Evolutionary conservation across 2,329 filamentous ascomycete genomes (phyloP), one percentile per base, ranked within the genome.

Genomic region (Cladobotryum mycophilum): DNA sequence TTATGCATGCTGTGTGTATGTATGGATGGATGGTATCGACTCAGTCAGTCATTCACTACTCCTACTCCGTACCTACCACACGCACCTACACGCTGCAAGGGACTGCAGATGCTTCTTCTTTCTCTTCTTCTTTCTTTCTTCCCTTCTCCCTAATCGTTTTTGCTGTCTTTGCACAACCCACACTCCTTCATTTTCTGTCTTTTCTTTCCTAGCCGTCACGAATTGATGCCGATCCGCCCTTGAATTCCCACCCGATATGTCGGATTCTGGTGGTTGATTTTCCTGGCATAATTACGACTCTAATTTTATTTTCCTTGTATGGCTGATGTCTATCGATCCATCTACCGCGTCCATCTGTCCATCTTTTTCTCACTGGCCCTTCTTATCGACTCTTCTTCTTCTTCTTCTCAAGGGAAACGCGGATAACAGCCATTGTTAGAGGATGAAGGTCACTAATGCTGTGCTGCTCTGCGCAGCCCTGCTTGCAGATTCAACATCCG

Each of bases 361-460:
- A 30, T 30, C 9, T 30, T 3, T 30, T 30, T 30, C 25, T 30
- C 25, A 30, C 25, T 11, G 25, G 25, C 6, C 25, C 25, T 30
- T 30, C 9, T 2, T 30, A 30, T 30, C 9, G 6, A 30, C 25
- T 30, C 4, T 7, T 11, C 22, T 7, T 25, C 22, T 4, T 25
- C 4, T 25, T 7, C 9, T 11, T 30, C 25, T 30, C 20, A 30
- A 11, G 25, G 25, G 8, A 11, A 11, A 30, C 25, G 6, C 25
- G 25, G 25, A 30, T 30, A 30, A 11, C 25, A 7, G 25, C 6
- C 25, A 30, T 30, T 30, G 3, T 11, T 30, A 30, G 34, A 55
- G 40, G 13, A 61, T 62, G 60, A 60, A 53, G 49, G 15, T 53
- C 37, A 42, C 40, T 15, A 41, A 52, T 35, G 40, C 41, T 38